Evolutionary conservation across 176 grass and related monocot species (phyloP).

Genomic region (Thinopyrum elongatum): DNA sequence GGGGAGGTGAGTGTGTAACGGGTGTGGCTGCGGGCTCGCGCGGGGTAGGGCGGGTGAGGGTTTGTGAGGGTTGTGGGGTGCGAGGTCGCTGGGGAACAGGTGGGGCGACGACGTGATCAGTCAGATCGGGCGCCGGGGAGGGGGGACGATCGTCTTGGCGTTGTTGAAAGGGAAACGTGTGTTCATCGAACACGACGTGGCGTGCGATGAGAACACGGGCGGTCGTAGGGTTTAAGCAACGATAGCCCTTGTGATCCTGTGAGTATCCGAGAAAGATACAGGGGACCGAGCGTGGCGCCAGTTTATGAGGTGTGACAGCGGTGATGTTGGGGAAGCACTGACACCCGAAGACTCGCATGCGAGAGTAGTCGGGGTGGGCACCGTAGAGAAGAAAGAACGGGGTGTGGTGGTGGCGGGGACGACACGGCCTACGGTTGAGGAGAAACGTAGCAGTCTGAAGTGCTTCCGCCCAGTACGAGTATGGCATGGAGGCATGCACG

Average conservation of each 20-base stretch:
- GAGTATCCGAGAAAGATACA: background rate
- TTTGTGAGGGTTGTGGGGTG: too few relatives aligned
- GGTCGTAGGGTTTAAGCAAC: background rate
- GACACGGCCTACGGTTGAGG: background rate
- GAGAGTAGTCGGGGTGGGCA: rapidly evolving
- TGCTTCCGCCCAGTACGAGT: too few relatives aligned
- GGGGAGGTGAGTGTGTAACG: too few relatives aligned
- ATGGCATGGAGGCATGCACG: background rate
- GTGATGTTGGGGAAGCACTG: background rate
- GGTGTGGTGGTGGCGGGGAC: rapidly evolving
- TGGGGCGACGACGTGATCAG: too few relatives aligned
- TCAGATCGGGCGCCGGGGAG: too few relatives aligned
- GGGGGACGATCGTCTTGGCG: background rate
- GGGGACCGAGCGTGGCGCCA: rapidly evolving
- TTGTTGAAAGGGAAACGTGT: too few relatives aligned
- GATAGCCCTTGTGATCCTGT: background rate
- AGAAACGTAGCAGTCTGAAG: background rate
- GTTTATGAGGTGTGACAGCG: background rate
- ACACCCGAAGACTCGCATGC: background rate
- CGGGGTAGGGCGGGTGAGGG: too few relatives aligned
- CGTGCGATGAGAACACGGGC: background rate
- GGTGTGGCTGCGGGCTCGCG: too few relatives aligned
- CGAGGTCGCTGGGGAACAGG: too few relatives aligned
- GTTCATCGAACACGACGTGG: too few relatives aligned
- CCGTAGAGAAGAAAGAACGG: background rate